Evolutionary conservation across 164 flowering plant species (phyloP).

Genomic region (Protea cynaroides): DNA sequence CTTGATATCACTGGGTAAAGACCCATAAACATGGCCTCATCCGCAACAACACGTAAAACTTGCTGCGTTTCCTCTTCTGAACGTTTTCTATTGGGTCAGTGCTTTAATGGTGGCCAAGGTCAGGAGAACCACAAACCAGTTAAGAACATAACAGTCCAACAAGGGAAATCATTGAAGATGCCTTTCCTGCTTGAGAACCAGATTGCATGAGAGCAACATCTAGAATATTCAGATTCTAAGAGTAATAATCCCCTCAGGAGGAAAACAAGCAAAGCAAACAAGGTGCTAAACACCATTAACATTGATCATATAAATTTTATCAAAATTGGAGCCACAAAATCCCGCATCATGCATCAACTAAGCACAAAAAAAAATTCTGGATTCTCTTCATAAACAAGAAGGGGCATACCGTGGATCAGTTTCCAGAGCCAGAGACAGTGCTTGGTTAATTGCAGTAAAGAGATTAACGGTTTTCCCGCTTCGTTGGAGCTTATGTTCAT

Average conservation of each 20-base stretch:
- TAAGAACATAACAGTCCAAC: neutral
- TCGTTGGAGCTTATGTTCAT: constrained; percentile 6
- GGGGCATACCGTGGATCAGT: constrained; percentile 31
- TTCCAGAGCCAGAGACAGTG: constrained; percentile 29
- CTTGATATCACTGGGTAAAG: too few relatives aligned
- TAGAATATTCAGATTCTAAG: neutral
- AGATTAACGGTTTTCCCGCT: constrained; percentile 22
- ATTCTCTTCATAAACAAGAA: neutral
- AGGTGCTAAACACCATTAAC: neutral
- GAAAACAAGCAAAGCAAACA: neutral
- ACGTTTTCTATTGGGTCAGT: too few relatives aligned
- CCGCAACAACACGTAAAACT: too few relatives aligned
- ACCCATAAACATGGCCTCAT: too few relatives aligned
- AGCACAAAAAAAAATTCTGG: constrained; percentile 3
- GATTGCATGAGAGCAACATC: neutral
- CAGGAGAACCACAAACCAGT: neutral
- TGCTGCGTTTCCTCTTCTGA: too few relatives aligned
- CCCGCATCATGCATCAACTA: neutral
- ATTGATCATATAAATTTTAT: neutral
- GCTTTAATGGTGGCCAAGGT: too few relatives aligned
- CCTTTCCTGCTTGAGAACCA: neutral
- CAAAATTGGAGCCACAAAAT: neutral
- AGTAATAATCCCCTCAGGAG: neutral
- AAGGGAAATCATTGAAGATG: neutral
- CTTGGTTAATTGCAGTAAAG: constrained; percentile 35